Conservation (phyloP, 352 stramenopile genomes). For the Globisporangium polare region DNA sequence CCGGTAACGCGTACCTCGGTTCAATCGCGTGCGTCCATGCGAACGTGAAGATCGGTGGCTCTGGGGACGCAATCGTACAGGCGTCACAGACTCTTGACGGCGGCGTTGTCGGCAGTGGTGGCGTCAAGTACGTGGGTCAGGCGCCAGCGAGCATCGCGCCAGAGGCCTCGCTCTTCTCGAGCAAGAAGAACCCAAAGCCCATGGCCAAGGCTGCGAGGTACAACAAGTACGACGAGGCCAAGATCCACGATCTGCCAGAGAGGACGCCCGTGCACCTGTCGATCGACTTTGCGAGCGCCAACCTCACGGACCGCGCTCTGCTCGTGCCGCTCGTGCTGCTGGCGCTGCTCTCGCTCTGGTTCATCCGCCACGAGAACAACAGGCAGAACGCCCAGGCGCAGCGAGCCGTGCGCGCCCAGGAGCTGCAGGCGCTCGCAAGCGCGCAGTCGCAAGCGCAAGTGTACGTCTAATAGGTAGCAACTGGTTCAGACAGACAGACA, state of each 20-base stretch:
- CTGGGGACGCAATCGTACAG: constrained; percentile 11
- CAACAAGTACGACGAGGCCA: constrained; percentile 10
- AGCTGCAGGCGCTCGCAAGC: constrained; percentile 4
- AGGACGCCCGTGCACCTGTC: constrained; percentile 1
- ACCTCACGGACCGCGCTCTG: neutral
- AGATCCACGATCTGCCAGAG: neutral
- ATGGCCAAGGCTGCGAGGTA: constrained; percentile 19
- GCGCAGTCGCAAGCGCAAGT: constrained; percentile 5
- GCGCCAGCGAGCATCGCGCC: constrained; percentile 19
- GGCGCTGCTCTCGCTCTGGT: constrained; percentile 10
- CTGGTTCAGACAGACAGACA: no score
- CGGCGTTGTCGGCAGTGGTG: constrained; percentile 9
- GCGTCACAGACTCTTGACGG: constrained; percentile 8
- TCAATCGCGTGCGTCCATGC: neutral
- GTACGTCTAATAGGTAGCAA: neutral
- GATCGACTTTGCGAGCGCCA: constrained; percentile 1
- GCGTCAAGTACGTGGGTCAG: constrained; percentile 21
- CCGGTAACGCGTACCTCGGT: constrained; percentile 9
- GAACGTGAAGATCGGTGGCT: neutral
- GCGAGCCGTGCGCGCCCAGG: neutral
- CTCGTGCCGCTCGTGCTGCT: constrained; percentile 9
- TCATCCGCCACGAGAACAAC: constrained; percentile 7
- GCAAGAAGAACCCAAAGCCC: constrained; percentile 18
- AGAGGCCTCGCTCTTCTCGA: constrained; percentile 17
- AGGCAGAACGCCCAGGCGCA: constrained; percentile 2